Evolutionary conservation across 257 asterid species (phyloP), one percentile per base, ranked within the genome.

Genomic region (Solanum sejunctum): DNA sequence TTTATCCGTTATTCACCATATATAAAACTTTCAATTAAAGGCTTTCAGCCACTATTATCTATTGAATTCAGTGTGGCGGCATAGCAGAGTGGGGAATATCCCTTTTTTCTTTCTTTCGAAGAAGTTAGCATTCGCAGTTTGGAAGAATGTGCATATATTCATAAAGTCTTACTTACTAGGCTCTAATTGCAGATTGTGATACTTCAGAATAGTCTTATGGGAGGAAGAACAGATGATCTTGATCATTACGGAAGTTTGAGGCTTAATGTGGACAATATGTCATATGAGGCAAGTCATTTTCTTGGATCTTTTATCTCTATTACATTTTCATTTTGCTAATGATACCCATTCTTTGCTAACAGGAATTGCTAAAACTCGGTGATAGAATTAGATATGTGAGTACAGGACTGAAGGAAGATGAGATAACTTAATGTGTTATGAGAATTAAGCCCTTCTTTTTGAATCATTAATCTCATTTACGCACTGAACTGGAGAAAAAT

Each of bases 301-400:
- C 8, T 21, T 75, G 43, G 58, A 75, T 49, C 45, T 49, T 49
- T 43, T 3, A 41, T 75, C 61, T 6, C 51, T 49, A 21, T 75
- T 11, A 49, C 45, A 8, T 5, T 16, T 23, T 49, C 9, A 21
- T 23, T 15, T 0, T 21, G 12, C 58, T 21, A 73, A 73, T 15
- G 15, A 73, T 23, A 47, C 13, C 15, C 23, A 21, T 13, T 15
- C 9, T 75, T 75, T 75, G 45, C 82, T 75, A 7, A 87, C 92
- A 96, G 99, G 96, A 96, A 87, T 81, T 96, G 87, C 89, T 96
- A 87, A 98, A 96, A 86, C 99, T 96, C 2, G 96, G 97, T 39
- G 99, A 96, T 75, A 90, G 90, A 84, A 96, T 96, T 72, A 98
- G 99, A 66, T 81, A 89, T 61, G 98, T 94, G 86, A 93, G 90